Evolutionary conservation across 306 rosid genomes (phyloP).

Genomic region (Cercis canadensis): DNA sequence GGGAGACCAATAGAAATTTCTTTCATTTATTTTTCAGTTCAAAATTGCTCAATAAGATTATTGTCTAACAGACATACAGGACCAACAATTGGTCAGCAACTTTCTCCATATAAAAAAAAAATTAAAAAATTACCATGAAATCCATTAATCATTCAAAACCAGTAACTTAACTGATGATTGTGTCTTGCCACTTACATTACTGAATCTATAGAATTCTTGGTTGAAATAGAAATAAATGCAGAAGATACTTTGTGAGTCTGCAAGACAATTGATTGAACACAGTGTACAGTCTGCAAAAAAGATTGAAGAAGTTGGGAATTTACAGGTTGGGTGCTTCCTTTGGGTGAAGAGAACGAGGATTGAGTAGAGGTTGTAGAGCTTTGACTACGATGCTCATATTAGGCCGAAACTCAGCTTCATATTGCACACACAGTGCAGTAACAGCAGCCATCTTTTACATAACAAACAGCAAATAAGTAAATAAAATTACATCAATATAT

Average conservation of each 20-base stretch:
- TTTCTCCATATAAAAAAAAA: too few species aligned
- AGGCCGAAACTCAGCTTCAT: slow-evolving; percentile 81
- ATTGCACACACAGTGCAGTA: slow-evolving; percentile 81
- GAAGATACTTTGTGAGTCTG: neutral
- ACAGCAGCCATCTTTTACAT: slow-evolving; percentile 74
- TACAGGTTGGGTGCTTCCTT: slow-evolving; percentile 45
- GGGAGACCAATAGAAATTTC: too few species aligned
- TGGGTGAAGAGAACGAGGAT: slow-evolving; percentile 55
- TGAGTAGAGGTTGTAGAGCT: slow-evolving; percentile 70
- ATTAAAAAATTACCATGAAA: too few species aligned
- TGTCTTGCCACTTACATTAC: neutral
- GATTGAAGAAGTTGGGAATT: slow-evolving; percentile 37
- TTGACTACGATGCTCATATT: slow-evolving; percentile 80
- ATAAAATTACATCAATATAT: neutral
- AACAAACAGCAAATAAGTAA: slow-evolving; percentile 12
- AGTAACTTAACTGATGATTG: neutral
- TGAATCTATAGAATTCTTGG: too few species aligned
- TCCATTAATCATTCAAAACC: neutral
- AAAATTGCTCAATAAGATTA: too few species aligned
- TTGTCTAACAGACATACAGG: too few species aligned
- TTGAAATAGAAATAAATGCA: too few species aligned
- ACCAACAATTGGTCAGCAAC: too few species aligned
- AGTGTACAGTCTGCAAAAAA: slow-evolving; percentile 28
- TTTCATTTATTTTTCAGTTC: too few species aligned
- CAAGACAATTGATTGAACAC: too few species aligned